Percentiles rank a stretch among this genome's conserved stretches.
Conservation (phyloP, 306 rosid species). For the Ammopiptanthus mongolicus region DNA sequence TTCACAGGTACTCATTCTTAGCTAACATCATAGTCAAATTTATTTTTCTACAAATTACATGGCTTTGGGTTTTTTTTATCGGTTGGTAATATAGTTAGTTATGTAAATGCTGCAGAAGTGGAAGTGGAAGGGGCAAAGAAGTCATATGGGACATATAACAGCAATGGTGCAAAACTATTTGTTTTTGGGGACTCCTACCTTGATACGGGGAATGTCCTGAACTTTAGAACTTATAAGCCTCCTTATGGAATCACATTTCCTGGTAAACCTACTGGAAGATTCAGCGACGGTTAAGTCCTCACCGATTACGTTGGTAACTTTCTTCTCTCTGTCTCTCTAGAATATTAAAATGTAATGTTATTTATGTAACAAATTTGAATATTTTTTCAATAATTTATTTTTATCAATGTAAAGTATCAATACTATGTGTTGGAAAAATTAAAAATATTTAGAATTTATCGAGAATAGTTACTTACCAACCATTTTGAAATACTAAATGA, state of each 20-base stretch:
- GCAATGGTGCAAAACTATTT: conserved; percentile 20
- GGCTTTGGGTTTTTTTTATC: neutral
- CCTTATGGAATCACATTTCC: conserved; percentile 54
- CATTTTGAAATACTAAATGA: too few species aligned
- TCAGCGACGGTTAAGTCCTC: conserved; percentile 46
- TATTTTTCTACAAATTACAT: neutral
- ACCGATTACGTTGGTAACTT: conserved; percentile 49
- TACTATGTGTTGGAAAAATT: too few species aligned
- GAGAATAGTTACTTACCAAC: too few species aligned
- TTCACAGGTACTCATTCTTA: neutral
- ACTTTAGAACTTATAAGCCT: conserved; percentile 21
- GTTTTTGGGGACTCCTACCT: conserved; percentile 54
- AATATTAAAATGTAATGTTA: too few species aligned
- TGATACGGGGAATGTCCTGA: conserved; percentile 42
- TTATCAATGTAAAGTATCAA: too few species aligned
- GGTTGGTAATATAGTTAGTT: neutral
- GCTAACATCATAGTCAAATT: neutral
- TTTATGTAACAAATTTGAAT: too few species aligned
- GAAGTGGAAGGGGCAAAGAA: conserved; percentile 28
- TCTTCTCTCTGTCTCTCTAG: neutral
- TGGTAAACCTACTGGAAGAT: conserved; percentile 50
- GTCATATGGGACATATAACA: too few species aligned
- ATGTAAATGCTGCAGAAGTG: neutral
- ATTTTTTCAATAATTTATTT: too few species aligned
- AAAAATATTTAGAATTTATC: too few species aligned